phyloP scores from a whole-genome alignment of 1,284 basidiomycete species.

The Fomes fomentarius region DNA sequence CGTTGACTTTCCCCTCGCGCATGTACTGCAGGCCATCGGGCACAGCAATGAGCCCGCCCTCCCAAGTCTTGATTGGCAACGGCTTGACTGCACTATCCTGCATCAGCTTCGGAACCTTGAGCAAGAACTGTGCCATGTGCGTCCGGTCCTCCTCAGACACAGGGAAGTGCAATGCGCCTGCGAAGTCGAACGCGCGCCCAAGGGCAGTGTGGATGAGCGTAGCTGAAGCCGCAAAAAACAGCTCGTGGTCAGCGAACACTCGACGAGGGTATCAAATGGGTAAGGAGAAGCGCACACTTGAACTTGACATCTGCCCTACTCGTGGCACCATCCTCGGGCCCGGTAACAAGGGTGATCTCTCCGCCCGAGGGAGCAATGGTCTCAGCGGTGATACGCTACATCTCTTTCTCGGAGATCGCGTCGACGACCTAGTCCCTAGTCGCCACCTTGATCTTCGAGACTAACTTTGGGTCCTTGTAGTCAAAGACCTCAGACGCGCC shows the following conservation, averaged over 20 bases:
- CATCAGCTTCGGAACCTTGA: constrained; percentile 27
- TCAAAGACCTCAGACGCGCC: constrained; percentile 47
- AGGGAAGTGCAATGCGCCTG: constrained; percentile 6
- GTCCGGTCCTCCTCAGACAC: constrained; percentile 21
- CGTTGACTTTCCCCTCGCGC: constrained; percentile 29
- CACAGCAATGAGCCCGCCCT: constrained; percentile 26
- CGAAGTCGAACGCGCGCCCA: constrained; percentile 24
- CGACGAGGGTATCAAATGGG: too few relatives aligned
- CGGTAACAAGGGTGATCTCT: constrained; percentile 16
- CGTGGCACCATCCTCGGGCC: constrained; percentile 1
- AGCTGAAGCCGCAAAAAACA: not conserved
- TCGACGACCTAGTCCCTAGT: constrained; percentile 28
- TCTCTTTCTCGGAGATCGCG: constrained; percentile 20
- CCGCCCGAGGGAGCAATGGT: constrained; percentile 22
- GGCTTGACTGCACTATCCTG: constrained; percentile 22
- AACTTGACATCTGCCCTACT: constrained; percentile 11
- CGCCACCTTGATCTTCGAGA: constrained; percentile 24
- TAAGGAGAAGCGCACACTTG: not conserved
- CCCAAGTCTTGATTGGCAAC: constrained; percentile 26
- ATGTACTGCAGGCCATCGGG: constrained; percentile 29
- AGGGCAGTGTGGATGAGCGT: constrained; percentile 9
- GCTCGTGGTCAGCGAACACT: not conserved
- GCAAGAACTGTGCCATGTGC: constrained; percentile 29
- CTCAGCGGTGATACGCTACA: constrained; percentile 23
- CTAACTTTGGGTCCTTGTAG: constrained; percentile 29